Evolutionary conservation across 192 early-diverging fungal species (phyloP).

Genomic region (Chytriomyces confervae): DNA sequence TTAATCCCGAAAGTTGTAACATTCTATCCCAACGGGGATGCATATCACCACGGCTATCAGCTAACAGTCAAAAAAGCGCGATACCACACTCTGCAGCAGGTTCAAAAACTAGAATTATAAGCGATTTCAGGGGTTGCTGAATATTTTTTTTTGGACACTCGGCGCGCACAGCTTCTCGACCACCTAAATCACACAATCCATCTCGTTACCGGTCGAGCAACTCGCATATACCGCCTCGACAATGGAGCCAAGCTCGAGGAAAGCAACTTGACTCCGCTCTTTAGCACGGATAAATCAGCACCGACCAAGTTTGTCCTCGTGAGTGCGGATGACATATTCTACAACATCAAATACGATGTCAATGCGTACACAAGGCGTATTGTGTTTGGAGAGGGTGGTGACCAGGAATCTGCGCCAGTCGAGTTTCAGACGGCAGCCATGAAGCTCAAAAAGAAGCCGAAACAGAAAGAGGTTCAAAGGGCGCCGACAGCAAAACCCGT

Average conservation of each 20-base stretch:
- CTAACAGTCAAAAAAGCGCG: conserved; percentile 46
- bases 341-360: conserved; percentile 49
- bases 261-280: conserved; percentile 7
- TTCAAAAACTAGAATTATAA: conserved; percentile 10
- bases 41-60: conserved; percentile 53
- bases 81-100: conserved; percentile 49
- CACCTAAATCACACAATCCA: conserved; percentile 51
- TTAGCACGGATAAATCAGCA: not conserved
- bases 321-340: conserved; percentile 53
- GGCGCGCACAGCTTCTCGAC: conserved; percentile 46
- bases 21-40: conserved; percentile 61
- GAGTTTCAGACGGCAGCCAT: not conserved
- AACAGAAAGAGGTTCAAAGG: not conserved
- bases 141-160: not conserved
- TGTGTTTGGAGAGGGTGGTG: conserved; percentile 7
- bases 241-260: conserved; percentile 12
- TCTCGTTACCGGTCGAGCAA: conserved; percentile 43
- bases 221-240: conserved; percentile 46
- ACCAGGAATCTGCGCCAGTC: conserved; percentile 3
- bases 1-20: conserved; percentile 38
- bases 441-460: not conserved
- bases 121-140: too few species aligned
- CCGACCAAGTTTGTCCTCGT: conserved; percentile 52
- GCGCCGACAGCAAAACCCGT: too few species aligned
- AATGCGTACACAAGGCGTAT: conserved; percentile 28